Conservation (phyloP, 202 grass and related monocot genomes). For the Panicum virgatum region DNA sequence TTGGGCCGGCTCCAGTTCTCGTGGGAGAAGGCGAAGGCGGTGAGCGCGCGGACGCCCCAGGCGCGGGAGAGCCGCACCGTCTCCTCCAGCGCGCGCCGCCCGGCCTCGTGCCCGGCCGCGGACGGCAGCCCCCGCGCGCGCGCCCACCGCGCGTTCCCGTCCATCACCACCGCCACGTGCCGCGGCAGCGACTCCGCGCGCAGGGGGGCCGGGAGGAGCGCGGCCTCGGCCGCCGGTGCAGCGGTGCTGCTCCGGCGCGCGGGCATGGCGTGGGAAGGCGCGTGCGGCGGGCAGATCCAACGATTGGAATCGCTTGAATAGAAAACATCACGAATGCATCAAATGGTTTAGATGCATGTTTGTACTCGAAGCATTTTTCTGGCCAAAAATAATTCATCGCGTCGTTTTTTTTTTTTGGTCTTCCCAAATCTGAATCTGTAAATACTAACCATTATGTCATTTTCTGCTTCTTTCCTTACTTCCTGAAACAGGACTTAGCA, state of each 20-base stretch:
- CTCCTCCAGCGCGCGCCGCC: constrained; percentile 25
- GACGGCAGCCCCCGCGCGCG: neutral
- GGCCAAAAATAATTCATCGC: neutral
- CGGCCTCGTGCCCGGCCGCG: constrained; percentile 32
- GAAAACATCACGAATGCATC: neutral
- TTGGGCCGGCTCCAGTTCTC: constrained; percentile 42
- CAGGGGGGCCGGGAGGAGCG: constrained; percentile 35
- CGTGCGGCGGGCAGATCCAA: constrained; percentile 13
- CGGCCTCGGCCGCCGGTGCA: neutral
- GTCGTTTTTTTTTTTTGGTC: neutral
- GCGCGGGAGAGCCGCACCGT: constrained; percentile 8
- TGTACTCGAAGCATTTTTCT: neutral
- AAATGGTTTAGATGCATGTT: neutral
- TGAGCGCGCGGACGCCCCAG: constrained; percentile 7
- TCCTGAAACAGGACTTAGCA: neutral
- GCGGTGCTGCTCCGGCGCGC: constrained; percentile 12
- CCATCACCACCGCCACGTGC: constrained; percentile 52
- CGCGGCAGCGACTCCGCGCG: constrained; percentile 35
- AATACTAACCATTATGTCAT: too few species aligned
- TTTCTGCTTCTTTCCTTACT: neutral
- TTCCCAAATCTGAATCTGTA: neutral
- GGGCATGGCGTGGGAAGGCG: constrained; percentile 21
- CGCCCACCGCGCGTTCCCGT: constrained; percentile 54
- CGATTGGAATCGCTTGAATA: too few species aligned
- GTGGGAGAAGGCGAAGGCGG: constrained; percentile 49